phyloP scores from a whole-genome alignment of 2,329 filamentous ascomycete genomes.

The Kalmusia sp. region DNA sequence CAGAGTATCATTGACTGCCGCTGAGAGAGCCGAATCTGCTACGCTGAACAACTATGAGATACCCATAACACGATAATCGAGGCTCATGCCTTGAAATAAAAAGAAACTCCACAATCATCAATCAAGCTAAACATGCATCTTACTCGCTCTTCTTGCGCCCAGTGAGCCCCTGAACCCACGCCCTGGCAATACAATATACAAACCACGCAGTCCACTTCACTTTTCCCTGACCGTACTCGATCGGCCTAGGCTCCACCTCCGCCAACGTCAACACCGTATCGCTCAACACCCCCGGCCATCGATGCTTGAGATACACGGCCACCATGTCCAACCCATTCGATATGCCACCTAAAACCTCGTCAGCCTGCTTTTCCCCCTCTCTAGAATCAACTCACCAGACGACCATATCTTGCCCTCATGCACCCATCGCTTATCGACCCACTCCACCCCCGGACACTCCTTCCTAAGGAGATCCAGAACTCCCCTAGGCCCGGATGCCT shows the following conservation, averaged over 20 bases:
- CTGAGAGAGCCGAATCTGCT: neutral
- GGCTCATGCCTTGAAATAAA: too few relatives aligned
- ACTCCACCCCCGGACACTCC: conserved; percentile 20
- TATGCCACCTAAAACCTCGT: conserved; percentile 21
- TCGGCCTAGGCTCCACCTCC: neutral
- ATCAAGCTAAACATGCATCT: too few relatives aligned
- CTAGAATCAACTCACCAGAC: conserved; percentile 17
- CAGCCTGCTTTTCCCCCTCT: neutral
- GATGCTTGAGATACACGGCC: conserved; percentile 20
- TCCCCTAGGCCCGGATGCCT: conserved; percentile 19
- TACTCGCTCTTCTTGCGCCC: too few relatives aligned
- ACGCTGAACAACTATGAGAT: neutral
- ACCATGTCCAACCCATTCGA: conserved; percentile 31
- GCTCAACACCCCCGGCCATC: conserved; percentile 33
- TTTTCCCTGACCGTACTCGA: neutral
- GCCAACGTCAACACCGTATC: conserved; percentile 44
- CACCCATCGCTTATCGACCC: conserved; percentile 22
- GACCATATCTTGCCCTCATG: conserved; percentile 25
- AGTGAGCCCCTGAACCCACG: conserved; percentile 10
- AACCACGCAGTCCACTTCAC: conserved; percentile 8
- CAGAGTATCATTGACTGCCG: neutral
- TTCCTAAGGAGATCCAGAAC: conserved; percentile 15
- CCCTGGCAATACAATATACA: conserved; percentile 10
- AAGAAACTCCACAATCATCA: too few relatives aligned
- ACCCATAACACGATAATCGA: too few relatives aligned